Conservation (phyloP, 768 basidiomycete species). For the Rhodotorula kratochvilovae region DNA sequence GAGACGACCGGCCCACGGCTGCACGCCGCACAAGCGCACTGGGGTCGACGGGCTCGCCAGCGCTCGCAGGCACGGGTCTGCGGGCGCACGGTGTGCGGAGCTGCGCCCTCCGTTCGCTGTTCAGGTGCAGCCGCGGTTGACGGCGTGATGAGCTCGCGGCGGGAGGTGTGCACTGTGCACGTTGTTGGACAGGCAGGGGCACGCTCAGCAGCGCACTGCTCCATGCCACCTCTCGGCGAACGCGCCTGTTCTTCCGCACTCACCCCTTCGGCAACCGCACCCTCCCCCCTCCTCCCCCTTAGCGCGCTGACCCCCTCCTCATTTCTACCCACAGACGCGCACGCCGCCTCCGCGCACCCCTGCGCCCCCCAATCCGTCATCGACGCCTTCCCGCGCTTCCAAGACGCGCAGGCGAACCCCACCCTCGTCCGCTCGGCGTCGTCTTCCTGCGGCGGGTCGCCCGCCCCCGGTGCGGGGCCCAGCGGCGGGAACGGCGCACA, state of each 20-base stretch:
- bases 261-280: no score
- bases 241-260: neutral
- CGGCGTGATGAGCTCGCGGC: no score
- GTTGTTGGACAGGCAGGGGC: no score
- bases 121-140: no score
- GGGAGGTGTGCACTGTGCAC: no score
- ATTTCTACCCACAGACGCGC: neutral
- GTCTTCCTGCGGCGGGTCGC: conserved; percentile 12
- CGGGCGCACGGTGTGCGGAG: no score
- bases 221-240: no score
- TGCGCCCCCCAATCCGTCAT: conserved; percentile 31
- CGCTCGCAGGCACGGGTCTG: neutral
- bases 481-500: neutral
- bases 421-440: neutral
- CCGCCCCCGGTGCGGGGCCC: neutral
- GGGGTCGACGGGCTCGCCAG: neutral
- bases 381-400: conserved; percentile 26
- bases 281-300: neutral
- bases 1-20: neutral
- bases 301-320: neutral
- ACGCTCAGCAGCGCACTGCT: no score
- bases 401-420: conserved; percentile 10
- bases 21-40: no score
- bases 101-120: no score
- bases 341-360: conserved; percentile 22